These are phyloP conservation scores for Henckelia pumila DNA, from an alignment of 257 asterid genomes.

Conservation along the genomic window DNA sequence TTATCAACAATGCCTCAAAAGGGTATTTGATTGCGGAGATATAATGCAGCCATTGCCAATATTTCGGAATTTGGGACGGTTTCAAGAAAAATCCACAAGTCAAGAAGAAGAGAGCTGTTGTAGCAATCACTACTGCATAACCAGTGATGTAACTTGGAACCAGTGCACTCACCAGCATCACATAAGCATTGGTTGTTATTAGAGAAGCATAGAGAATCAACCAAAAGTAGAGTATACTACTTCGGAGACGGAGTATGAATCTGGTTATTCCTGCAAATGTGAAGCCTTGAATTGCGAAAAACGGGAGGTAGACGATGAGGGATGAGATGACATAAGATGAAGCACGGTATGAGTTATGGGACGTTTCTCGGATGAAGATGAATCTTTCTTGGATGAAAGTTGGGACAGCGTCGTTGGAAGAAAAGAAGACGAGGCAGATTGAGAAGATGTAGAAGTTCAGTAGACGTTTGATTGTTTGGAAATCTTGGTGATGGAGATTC, in stretches of 20 bases:
- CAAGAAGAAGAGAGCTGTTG: slow-evolving; percentile 85
- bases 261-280: slow-evolving; percentile 67
- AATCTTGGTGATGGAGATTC: slow-evolving; percentile 34
- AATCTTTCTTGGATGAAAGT: slow-evolving; percentile 84
- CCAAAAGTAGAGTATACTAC: slow-evolving; percentile 59
- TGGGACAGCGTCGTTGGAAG: slow-evolving; percentile 86
- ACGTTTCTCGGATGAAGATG: slow-evolving; percentile 85
- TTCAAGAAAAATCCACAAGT: slow-evolving; percentile 88
- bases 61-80: slow-evolving; percentile 55
- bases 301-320: slow-evolving; percentile 81
- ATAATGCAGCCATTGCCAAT: slow-evolving; percentile 84
- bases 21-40: slow-evolving; percentile 91
- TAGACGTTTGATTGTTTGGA: slow-evolving; percentile 59
- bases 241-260: slow-evolving; percentile 47
- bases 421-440: slow-evolving; percentile 72
- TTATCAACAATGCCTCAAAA: slow-evolving; percentile 74
- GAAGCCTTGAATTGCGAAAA: slow-evolving; percentile 74
- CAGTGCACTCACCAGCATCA: slow-evolving; percentile 81
- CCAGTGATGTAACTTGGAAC: slow-evolving; percentile 89
- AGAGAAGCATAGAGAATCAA: slow-evolving; percentile 71
- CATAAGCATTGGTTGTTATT: slow-evolving; percentile 82
- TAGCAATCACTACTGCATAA: slow-evolving; percentile 82
- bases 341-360: slow-evolving; percentile 80
- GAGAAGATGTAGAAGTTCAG: slow-evolving; percentile 82
- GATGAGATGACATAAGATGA: slow-evolving; percentile 82